Evolutionary conservation across 108 stramenopile genomes (phyloP).

Genomic region (Parietichytrium sp.): DNA sequence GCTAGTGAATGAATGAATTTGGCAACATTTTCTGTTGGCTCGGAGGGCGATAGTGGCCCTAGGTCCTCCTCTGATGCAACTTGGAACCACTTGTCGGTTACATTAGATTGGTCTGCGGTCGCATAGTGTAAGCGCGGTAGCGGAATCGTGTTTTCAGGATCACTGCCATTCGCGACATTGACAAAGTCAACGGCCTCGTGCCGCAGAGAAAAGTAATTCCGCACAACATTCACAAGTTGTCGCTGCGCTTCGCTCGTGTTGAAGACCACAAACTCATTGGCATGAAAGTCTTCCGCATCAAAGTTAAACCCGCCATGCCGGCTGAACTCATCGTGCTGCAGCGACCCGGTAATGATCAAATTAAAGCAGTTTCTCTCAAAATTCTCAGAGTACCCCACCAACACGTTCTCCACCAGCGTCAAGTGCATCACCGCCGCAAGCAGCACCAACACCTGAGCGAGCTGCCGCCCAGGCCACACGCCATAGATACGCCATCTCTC

Average conservation of each 20-base stretch:
- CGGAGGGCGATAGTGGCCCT: too few relatives aligned
- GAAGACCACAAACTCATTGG: conserved; percentile 25
- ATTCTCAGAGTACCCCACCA: background rate
- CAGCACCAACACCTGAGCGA: background rate
- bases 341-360: background rate
- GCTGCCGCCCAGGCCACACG: conserved; percentile 18
- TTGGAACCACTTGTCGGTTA: too few relatives aligned
- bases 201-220: conserved; percentile 7
- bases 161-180: too few relatives aligned
- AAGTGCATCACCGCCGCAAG: background rate
- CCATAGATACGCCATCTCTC: background rate
- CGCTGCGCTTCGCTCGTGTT: background rate
- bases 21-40: too few relatives aligned
- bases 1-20: too few relatives aligned
- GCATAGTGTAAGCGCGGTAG: too few relatives aligned
- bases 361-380: conserved; percentile 2
- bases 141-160: too few relatives aligned
- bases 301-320: conserved; percentile 19
- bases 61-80: too few relatives aligned
- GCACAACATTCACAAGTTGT: background rate
- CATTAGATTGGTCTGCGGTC: too few relatives aligned
- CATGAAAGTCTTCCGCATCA: conserved; percentile 29
- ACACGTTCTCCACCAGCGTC: background rate
- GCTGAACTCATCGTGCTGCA: conserved; percentile 32
- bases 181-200: background rate